These are phyloP conservation scores for Trichocladium uniseriatum DNA, from an alignment of 495 filamentous ascomycete species.

Conservation along the genomic window DNA sequence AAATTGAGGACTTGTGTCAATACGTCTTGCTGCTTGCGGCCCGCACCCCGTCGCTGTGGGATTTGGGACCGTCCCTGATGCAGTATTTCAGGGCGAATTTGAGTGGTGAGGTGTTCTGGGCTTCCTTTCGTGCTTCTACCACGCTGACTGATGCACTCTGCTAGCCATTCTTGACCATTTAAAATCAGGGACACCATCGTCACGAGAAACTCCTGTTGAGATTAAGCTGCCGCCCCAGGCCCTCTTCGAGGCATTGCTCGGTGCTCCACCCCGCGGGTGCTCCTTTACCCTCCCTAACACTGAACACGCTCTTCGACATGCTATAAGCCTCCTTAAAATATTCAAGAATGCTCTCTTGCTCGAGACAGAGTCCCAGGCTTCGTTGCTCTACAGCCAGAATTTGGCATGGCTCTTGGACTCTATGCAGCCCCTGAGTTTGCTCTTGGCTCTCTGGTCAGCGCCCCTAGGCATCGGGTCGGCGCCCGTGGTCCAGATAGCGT, in stretches of 20 bases:
- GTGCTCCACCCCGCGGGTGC: constrained; percentile 8
- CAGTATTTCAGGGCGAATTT: constrained; percentile 36
- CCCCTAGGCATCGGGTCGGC: constrained; percentile 18
- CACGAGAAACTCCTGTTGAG: neutral
- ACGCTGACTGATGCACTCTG: neutral
- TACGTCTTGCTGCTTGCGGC: constrained; percentile 33
- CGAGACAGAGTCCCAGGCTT: neutral
- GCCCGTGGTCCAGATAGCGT: constrained; percentile 16
- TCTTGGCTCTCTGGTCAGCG: constrained; percentile 20
- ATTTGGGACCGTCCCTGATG: constrained; percentile 34
- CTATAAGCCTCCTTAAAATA: constrained; percentile 16
- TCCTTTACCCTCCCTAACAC: constrained; percentile 8
- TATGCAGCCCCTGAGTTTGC: constrained; percentile 21
- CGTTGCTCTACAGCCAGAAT: constrained; percentile 16
- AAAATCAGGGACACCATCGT: neutral
- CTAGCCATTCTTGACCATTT: constrained; percentile 18
- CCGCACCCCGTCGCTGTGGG: constrained; percentile 34
- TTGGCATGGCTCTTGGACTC: constrained; percentile 31
- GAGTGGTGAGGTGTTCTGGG: constrained; percentile 23
- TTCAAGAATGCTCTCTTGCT: constrained; percentile 9
- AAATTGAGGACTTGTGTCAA: constrained; percentile 43
- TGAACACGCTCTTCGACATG: constrained; percentile 24
- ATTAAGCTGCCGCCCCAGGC: constrained; percentile 19
- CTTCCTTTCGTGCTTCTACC: neutral
- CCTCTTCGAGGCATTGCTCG: constrained; percentile 11